Percentiles rank a stretch among this genome's conserved stretches.
Conservation (phyloP, 2,329 filamentous ascomycete genomes). For the Fulvia fulva region DNA sequence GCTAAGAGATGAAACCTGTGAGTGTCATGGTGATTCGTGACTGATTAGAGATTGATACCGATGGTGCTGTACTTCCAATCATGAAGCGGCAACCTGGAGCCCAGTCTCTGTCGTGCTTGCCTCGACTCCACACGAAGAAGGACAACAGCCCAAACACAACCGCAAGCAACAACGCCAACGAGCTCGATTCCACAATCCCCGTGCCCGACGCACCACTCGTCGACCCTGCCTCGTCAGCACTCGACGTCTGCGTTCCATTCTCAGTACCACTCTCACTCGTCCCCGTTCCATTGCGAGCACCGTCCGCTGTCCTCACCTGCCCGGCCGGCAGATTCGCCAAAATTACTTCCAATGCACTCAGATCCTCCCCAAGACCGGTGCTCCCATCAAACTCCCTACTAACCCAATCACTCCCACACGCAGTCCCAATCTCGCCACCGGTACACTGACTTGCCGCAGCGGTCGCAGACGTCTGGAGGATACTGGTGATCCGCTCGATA, state of each 20-base stretch:
- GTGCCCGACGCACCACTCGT: background rate
- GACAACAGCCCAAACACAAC: background rate
- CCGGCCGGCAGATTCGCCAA: slow-evolving; percentile 34
- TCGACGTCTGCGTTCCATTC: background rate
- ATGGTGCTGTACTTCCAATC: too few relatives aligned
- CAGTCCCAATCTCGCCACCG: slow-evolving; percentile 39
- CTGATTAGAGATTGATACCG: too few relatives aligned
- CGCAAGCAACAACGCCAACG: background rate
- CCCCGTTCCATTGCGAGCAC: background rate
- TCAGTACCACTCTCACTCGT: background rate
- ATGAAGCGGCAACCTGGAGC: too few relatives aligned
- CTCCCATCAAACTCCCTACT: slow-evolving; percentile 40
- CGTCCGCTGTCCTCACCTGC: slow-evolving; percentile 6
- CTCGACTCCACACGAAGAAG: background rate
- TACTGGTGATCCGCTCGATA: slow-evolving; percentile 10
- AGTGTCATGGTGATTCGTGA: too few relatives aligned
- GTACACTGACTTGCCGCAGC: slow-evolving; percentile 53
- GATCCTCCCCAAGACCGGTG: slow-evolving; percentile 50
- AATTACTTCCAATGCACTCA: slow-evolving; percentile 52
- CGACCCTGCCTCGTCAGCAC: background rate
- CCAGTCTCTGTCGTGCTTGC: too few relatives aligned
- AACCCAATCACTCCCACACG: slow-evolving; percentile 42
- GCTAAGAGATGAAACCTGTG: too few relatives aligned
- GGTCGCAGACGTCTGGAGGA: slow-evolving; percentile 43
- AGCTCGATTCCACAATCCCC: background rate